phyloP scores from a whole-genome alignment of 192 early-diverging fungal genomes.

The Bifiguratus adelaidae region DNA sequence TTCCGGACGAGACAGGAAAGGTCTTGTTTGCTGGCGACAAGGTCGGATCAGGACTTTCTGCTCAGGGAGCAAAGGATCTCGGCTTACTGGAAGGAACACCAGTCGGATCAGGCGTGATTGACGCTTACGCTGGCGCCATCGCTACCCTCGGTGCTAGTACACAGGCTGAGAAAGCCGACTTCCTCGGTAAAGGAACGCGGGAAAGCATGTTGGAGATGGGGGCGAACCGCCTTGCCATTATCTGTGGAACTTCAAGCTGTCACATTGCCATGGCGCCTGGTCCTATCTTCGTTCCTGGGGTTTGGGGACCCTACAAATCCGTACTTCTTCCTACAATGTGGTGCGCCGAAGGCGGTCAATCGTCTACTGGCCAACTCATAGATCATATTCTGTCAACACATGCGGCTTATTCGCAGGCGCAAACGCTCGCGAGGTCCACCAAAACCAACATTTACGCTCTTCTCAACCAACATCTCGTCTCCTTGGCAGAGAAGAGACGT shows the following conservation, averaged over 20 bases:
- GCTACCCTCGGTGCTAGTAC: constrained; percentile 33
- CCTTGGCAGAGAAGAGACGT: constrained; percentile 10
- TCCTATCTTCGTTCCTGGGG: constrained; percentile 47
- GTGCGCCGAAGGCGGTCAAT: constrained; percentile 64
- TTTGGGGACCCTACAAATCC: constrained; percentile 48
- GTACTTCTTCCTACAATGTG: constrained; percentile 44
- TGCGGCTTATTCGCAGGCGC: constrained; percentile 29
- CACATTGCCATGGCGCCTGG: constrained; percentile 45
- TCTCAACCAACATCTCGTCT: constrained; percentile 32
- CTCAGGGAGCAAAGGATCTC: constrained; percentile 37
- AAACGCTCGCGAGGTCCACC: constrained; percentile 3
- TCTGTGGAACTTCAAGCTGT: constrained; percentile 65
- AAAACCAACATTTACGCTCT: constrained; percentile 28
- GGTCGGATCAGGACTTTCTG: constrained; percentile 37
- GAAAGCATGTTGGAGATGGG: constrained; percentile 5
- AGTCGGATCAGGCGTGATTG: constrained; percentile 58
- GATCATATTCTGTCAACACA: constrained; percentile 48
- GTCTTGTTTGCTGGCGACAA: constrained; percentile 36
- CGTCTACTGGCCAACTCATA: constrained; percentile 56
- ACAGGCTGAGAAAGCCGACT: constrained; percentile 7
- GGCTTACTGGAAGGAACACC: constrained; percentile 36
- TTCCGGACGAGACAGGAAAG: constrained; percentile 11
- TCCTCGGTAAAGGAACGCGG: neutral
- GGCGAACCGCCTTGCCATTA: constrained; percentile 38
- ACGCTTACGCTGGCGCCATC: constrained; percentile 64